Conservation (phyloP, 1,139 yeast species). For the Pichia sp. region DNA sequence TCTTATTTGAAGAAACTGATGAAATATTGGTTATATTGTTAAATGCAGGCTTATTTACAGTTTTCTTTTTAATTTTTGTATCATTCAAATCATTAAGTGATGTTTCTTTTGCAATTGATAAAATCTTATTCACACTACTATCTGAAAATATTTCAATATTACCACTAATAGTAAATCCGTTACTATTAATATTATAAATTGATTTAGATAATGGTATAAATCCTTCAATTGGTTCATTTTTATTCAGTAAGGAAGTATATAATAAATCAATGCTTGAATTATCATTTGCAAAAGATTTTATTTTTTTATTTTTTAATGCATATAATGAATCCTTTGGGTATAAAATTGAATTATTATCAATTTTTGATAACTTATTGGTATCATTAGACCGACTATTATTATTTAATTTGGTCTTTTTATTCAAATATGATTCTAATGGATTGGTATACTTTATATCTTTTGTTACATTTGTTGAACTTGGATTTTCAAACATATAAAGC, state of each 20-base stretch:
- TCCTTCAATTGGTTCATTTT: slow-evolving; percentile 29
- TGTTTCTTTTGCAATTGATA: slow-evolving; percentile 55
- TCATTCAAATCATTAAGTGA: slow-evolving; percentile 40
- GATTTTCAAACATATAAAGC: slow-evolving; percentile 44
- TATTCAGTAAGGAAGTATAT: slow-evolving; percentile 19
- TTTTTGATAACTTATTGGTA: neutral
- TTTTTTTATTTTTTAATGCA: slow-evolving; percentile 16
- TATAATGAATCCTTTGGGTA: slow-evolving; percentile 31
- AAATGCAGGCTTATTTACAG: neutral
- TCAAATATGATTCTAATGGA: slow-evolving; percentile 1
- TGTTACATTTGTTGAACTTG: slow-evolving; percentile 25
- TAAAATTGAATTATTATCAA: slow-evolving; percentile 19
- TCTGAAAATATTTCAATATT: slow-evolving; percentile 40
- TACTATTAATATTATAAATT: slow-evolving; percentile 12
- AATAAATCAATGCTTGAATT: slow-evolving; percentile 21
- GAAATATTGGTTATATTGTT: neutral
- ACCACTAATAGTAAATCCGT: slow-evolving; percentile 49
- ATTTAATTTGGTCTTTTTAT: neutral
- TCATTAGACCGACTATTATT: neutral
- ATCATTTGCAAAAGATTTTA: neutral
- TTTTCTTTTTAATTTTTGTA: neutral
- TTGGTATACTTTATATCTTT: slow-evolving; percentile 2
- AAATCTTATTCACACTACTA: slow-evolving; percentile 39
- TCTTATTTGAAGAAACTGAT: neutral
- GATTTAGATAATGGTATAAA: slow-evolving; percentile 23